Conservation (phyloP, 2,329 filamentous ascomycete species). For the Dactylella cylindrospora region DNA sequence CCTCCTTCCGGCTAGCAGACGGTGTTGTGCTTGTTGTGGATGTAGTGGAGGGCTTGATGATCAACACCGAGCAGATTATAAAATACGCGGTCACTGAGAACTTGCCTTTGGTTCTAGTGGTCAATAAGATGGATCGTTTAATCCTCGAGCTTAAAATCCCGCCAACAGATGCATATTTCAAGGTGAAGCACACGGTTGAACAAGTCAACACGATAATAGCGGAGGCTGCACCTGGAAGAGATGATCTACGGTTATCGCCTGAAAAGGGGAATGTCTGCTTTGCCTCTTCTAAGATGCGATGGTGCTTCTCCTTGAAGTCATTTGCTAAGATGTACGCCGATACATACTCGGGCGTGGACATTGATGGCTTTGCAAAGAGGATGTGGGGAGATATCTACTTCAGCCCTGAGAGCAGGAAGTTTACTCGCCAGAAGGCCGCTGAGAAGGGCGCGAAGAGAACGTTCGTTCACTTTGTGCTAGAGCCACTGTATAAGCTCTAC, state of each 20-base stretch:
- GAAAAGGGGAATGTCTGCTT: slow-evolving; percentile 99
- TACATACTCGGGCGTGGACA: slow-evolving; percentile 77
- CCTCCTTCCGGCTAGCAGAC: slow-evolving; percentile 81
- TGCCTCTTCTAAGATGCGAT: slow-evolving; percentile 87
- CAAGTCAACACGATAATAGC: slow-evolving; percentile 97
- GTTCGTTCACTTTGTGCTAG: slow-evolving; percentile 91
- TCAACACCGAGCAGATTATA: slow-evolving; percentile 96
- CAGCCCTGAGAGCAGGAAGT: slow-evolving; percentile 85
- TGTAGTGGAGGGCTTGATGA: slow-evolving; percentile 97
- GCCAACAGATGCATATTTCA: slow-evolving; percentile 95
- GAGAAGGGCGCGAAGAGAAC: slow-evolving; percentile 80
- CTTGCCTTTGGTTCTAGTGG: slow-evolving; percentile 80
- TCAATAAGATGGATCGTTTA: slow-evolving; percentile 97
- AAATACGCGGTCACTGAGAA: slow-evolving; percentile 90
- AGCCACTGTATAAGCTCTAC: slow-evolving; percentile 97
- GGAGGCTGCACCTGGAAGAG: slow-evolving; percentile 76
- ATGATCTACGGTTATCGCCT: slow-evolving; percentile 78
- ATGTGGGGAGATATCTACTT: slow-evolving; percentile 98
- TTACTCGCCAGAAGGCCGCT: slow-evolving; percentile 75
- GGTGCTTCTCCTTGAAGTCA: slow-evolving; percentile 92
- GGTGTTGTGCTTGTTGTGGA: slow-evolving; percentile 92
- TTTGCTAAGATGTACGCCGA: slow-evolving; percentile 97
- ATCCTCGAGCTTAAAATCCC: slow-evolving; percentile 93
- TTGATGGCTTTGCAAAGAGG: slow-evolving; percentile 76
- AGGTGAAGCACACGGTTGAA: slow-evolving; percentile 97